Evolutionary conservation across 177 flowering plant species (phyloP), one percentile per base, ranked within the genome.

Genomic region (Tripterygium wilfordii): DNA sequence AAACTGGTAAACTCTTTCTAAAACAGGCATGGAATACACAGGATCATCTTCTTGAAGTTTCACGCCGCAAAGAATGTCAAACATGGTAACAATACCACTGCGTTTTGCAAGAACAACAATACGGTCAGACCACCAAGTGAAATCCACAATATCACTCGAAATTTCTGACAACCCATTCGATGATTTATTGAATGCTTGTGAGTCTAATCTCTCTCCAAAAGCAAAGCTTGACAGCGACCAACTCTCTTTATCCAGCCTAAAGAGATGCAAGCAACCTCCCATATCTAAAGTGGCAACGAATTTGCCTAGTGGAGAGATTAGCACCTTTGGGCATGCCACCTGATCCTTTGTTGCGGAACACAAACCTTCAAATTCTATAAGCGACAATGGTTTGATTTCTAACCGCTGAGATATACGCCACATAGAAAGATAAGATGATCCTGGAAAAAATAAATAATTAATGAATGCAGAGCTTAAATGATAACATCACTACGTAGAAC

Each of bases 51-150:
- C 68, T 52, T 68, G 31, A 45, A 78, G 39, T 44, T 58, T 65
- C 18, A 28, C 39, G 36, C 77, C 71, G 47, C 55, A 68, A 28
- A 37, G 40, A 32, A 89, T 51, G 51, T 83, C 85, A 64, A 89
- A 15, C 89, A 85, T 75, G 45, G 71, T 53, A 21, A 86, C 58
- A 16, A 51, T 45, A 12, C 99, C 92, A 61, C 57, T 66, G 54
- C 65, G 71, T 50, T 70, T 77, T 44, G 81, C 81, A 51, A 89
- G 29, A 51, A 69, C 45, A 57, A 90, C 70, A 10, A 77, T 55
- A 52, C 57, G 60, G 50, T 87, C 88, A 57, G 83, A 83, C 99
- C 97, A 94, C 99, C 99, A 94, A 50, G 89, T 74, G 47, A 94
- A 84, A 67, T 94, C 99, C 36, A 57, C 39, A 43, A 79, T 49